A percentile compares a stretch with the other conserved stretches of the same genome.
phyloP scores from a whole-genome alignment of 371 early-diverging fungal species.

The Syncephalastrum sp. region DNA sequence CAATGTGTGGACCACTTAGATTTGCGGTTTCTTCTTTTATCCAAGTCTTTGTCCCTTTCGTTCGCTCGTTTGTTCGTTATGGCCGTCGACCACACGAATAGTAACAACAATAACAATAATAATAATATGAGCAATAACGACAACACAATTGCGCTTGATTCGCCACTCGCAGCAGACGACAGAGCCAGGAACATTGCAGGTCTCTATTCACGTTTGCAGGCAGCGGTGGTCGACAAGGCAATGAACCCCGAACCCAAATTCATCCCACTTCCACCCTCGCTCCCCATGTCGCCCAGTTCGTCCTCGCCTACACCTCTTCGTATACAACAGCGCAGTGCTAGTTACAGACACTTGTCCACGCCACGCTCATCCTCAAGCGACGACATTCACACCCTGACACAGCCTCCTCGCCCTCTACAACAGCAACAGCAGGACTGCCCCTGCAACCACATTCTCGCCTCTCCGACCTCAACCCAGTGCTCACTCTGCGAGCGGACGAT shows the following conservation, averaged over 20 bases:
- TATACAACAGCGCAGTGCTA: conserved; percentile 3
- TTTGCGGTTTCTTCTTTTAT: too few species aligned
- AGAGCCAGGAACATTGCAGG: conserved; percentile 55
- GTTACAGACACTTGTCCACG: neutral
- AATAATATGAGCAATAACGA: too few species aligned
- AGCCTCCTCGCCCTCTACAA: neutral
- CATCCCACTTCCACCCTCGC: conserved; percentile 45
- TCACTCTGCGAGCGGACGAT: conserved; percentile 57
- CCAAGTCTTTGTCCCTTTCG: too few species aligned
- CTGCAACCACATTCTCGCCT: conserved; percentile 38
- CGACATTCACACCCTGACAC: conserved; percentile 3
- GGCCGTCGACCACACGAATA: too few species aligned
- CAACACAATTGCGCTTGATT: too few species aligned
- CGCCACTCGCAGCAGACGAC: conserved; percentile 26
- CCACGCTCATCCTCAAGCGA: conserved; percentile 12
- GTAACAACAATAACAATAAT: too few species aligned
- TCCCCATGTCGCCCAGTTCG: conserved; percentile 39
- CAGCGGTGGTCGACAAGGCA: conserved; percentile 41
- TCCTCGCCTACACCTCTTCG: conserved; percentile 33
- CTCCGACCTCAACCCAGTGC: conserved; percentile 36
- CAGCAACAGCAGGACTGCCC: conserved; percentile 30
- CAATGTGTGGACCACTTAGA: too few species aligned
- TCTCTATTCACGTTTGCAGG: conserved; percentile 55
- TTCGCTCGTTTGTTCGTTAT: too few species aligned
- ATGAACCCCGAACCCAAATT: conserved; percentile 37